These are phyloP conservation scores for Furcasterigmium sp. DNA, from an alignment of 2,329 filamentous ascomycete species.

Conservation along the genomic window DNA sequence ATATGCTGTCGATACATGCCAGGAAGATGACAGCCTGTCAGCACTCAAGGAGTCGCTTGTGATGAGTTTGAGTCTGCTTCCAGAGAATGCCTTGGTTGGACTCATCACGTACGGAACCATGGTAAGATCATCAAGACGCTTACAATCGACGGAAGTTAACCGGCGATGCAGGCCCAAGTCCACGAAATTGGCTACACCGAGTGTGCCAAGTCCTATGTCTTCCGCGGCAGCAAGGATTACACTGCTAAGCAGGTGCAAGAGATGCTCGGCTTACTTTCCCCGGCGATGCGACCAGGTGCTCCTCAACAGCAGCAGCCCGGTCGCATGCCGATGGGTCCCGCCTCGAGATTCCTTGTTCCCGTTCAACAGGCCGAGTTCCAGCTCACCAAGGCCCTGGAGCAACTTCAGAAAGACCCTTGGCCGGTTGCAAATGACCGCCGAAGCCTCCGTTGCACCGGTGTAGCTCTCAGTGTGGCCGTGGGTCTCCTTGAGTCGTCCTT, in stretches of 20 bases:
- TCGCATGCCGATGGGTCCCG: constrained; percentile 71
- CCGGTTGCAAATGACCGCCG: constrained; percentile 91
- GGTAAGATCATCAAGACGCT: constrained; percentile 42
- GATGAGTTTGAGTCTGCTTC: constrained; percentile 77
- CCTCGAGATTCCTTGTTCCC: constrained; percentile 85
- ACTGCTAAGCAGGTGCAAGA: constrained; percentile 98
- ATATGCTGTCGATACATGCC: constrained; percentile 83
- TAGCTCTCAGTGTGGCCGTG: constrained; percentile 92
- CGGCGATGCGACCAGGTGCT: constrained; percentile 69
- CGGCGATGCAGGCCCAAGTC: constrained; percentile 68
- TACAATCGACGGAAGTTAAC: neutral
- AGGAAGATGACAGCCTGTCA: constrained; percentile 80
- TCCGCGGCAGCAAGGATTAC: constrained; percentile 97
- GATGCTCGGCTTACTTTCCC: constrained; percentile 81
- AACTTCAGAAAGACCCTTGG: constrained; percentile 96
- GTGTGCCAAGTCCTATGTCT: constrained; percentile 97
- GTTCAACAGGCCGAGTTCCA: constrained; percentile 97
- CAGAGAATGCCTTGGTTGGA: constrained; percentile 76
- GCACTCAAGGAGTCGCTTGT: constrained; percentile 82
- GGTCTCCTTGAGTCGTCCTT: constrained; percentile 91
- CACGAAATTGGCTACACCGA: constrained; percentile 98
- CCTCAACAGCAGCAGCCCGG: constrained; percentile 69
- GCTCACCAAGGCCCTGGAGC: constrained; percentile 91
- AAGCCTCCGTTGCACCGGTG: constrained; percentile 85
- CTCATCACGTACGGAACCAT: constrained; percentile 90